These are phyloP conservation scores for Priceomyces medius DNA, from an alignment of 805 yeast species.

Conservation along the genomic window DNA sequence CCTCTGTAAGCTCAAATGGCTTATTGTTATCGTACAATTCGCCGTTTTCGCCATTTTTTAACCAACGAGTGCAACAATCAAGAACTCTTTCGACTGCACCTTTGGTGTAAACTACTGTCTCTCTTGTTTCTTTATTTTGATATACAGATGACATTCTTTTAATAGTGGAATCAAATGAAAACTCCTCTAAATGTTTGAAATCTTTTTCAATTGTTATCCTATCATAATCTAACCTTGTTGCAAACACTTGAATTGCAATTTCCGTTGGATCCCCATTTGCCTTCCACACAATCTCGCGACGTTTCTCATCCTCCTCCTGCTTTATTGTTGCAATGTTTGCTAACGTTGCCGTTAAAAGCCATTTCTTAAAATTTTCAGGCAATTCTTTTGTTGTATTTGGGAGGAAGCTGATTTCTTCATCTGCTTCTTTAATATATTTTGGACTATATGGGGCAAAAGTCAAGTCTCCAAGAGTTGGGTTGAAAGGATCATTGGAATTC, in stretches of 20 bases:
- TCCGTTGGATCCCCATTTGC: slow-evolving; percentile 83
- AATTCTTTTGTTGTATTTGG: slow-evolving; percentile 22
- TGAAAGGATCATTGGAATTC: slow-evolving; percentile 34
- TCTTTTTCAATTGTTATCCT: slow-evolving; percentile 42
- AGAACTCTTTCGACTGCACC: slow-evolving; percentile 78
- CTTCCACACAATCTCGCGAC: slow-evolving; percentile 35
- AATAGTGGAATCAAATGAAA: slow-evolving; percentile 72
- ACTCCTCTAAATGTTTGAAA: slow-evolving; percentile 56
- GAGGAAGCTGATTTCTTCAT: slow-evolving; percentile 40
- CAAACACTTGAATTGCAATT: slow-evolving; percentile 80
- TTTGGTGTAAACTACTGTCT: slow-evolving; percentile 48
- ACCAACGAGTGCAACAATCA: slow-evolving; percentile 55
- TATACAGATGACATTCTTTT: slow-evolving; percentile 72
- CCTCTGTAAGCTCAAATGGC: slow-evolving; percentile 35
- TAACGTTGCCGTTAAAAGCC: slow-evolving; percentile 36
- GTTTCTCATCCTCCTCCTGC: slow-evolving; percentile 25
- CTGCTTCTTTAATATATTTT: slow-evolving; percentile 24
- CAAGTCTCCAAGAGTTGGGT: slow-evolving; percentile 43
- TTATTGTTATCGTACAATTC: slow-evolving; percentile 23
- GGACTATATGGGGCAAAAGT: slow-evolving; percentile 28
- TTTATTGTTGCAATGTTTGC: slow-evolving; percentile 43
- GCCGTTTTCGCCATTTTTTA: slow-evolving; percentile 28
- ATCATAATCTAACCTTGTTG: slow-evolving; percentile 53
- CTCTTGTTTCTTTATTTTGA: slow-evolving; percentile 18
- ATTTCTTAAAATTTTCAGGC: slow-evolving; percentile 20